Conservation (phyloP, 306 rosid genomes). For the Trichosanthes truncata region DNA sequence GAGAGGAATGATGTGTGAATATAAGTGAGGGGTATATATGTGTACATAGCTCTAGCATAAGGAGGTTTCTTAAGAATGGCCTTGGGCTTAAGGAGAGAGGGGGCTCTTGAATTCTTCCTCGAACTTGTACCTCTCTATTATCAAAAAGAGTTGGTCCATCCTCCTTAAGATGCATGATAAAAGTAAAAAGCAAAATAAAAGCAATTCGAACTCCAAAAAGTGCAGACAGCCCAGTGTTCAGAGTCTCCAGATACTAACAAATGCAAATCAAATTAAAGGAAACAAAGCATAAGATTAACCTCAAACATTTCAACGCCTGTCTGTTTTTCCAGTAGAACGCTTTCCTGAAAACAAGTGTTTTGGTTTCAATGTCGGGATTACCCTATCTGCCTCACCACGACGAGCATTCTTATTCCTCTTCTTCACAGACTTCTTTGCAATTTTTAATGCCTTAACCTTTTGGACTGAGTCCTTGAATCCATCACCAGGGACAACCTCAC, state of each 20-base stretch:
- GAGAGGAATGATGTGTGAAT: no score
- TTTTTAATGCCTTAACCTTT: constrained; percentile 55
- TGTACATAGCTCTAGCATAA: no score
- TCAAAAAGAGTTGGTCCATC: background rate
- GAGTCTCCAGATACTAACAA: background rate
- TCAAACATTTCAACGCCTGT: constrained; percentile 45
- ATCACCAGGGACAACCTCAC: constrained; percentile 75
- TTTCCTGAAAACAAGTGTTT: constrained; percentile 83
- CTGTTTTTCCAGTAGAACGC: constrained; percentile 59
- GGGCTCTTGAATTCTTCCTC: no score
- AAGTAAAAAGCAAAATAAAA: background rate
- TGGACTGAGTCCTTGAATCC: constrained; percentile 67
- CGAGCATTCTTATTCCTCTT: constrained; percentile 73
- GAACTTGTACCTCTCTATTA: constrained; percentile 6
- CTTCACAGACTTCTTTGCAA: constrained; percentile 54
- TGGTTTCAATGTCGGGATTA: constrained; percentile 61
- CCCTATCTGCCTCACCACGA: constrained; percentile 91
- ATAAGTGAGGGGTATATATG: no score
- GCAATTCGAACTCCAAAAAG: background rate
- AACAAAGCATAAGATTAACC: constrained; percentile 12
- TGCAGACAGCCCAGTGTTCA: background rate
- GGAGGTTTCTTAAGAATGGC: no score
- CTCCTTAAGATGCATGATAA: background rate
- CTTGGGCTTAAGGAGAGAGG: no score
- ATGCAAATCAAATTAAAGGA: background rate